phyloP scores from a whole-genome alignment of 2,329 filamentous ascomycete species.

The Colletotrichum lentis region DNA sequence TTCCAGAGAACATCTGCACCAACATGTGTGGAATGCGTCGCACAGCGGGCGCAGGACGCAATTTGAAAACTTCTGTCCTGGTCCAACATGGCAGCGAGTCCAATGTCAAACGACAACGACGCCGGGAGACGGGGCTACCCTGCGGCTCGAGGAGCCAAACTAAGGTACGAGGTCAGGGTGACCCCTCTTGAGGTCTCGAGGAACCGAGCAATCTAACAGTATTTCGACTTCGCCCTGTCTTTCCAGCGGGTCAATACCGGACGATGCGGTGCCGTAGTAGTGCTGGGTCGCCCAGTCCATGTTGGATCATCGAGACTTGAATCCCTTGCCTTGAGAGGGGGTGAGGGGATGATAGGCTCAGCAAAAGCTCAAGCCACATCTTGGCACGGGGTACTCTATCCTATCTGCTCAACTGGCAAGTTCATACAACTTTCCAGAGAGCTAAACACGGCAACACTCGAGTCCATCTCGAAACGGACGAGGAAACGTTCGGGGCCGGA shows the following conservation, averaged over 20 bases:
- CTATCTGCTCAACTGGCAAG: background rate
- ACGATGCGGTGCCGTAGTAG: background rate
- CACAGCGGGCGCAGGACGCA: constrained; percentile 5
- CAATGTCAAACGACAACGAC: background rate
- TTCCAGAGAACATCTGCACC: constrained; percentile 13
- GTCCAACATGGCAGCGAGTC: constrained; percentile 1
- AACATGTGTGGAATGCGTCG: constrained; percentile 5
- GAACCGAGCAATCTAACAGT: background rate
- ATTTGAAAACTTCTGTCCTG: constrained; percentile 18
- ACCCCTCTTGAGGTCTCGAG: too few species aligned
- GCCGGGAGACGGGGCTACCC: background rate
- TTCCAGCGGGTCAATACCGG: constrained; percentile 8
- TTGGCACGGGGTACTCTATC: constrained; percentile 11
- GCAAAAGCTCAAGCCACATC: constrained; percentile 25
- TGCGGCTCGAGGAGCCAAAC: constrained; percentile 19
- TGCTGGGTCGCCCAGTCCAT: background rate
- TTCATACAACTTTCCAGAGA: too few species aligned
- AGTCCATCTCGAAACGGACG: background rate
- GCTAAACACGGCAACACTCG: background rate
- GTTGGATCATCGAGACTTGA: background rate
- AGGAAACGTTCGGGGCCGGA: constrained; percentile 14
- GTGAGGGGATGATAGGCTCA: constrained; percentile 6
- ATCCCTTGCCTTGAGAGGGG: too few species aligned
- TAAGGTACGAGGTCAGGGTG: too few species aligned
- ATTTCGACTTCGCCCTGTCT: background rate